Evolutionary conservation across 495 filamentous ascomycete genomes (phyloP), one percentile per base, ranked within the genome.

Genomic region (Xylaria grammica): DNA sequence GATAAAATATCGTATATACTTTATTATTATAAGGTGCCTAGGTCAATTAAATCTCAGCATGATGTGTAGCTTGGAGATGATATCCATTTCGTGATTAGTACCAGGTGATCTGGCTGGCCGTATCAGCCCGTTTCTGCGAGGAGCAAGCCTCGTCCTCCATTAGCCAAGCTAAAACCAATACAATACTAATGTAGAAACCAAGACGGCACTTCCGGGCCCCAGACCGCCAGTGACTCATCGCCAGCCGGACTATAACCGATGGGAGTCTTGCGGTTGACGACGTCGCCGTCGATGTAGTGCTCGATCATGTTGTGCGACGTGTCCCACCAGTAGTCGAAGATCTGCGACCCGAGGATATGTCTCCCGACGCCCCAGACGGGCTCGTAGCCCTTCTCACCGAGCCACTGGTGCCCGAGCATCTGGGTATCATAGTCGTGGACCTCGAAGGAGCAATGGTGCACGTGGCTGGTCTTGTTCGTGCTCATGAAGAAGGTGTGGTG

Each of bases 381-480:
- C 54, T 81, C 75, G 66, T 87, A 89, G 1, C 77, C 78, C 69
- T 87, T 84, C 45, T 72, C 60, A 0, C 68, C 73, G 3, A 90
- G 78, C 80, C 82, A 87, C 48, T 86, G 75, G 69, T 90, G 87
- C 0, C 87, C 87, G 5, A 89, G 75, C 34, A 82, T 72, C 77
- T 89, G 86, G 0, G 83, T 84, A 69, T 89, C 87, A 59, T 85
- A 87, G 66, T 90, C 86, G 53, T 86, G 79, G 0, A 89, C 84
- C 62, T 90, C 87, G 58, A 86, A 90, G 5, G 78, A 82, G 34
- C 76, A 81, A 63, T 90, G 87, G 60, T 89, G 87, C 1, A 89
- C 82, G 57, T 87, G 84, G 6, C 74, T 65, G 4, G 72, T 79
- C 1, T 77, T 65, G 50, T 45, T 40, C 22, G 52, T 54, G 46